Evolutionary conservation across 345 rosid genomes (phyloP).

Genomic region (Passiflora organensis): DNA sequence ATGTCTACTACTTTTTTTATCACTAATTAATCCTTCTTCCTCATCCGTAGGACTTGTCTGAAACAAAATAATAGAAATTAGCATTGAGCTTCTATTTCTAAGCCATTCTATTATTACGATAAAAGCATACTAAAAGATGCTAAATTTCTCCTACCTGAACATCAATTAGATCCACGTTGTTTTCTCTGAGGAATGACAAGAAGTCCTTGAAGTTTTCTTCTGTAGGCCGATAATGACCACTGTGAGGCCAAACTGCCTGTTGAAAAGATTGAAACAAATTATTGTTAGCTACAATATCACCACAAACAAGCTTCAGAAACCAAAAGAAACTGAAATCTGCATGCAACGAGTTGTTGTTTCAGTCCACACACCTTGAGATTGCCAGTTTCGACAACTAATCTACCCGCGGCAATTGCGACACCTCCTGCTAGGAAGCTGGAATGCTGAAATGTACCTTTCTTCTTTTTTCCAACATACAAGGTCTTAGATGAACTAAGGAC

Average conservation of each 20-base stretch:
- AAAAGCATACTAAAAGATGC: neutral
- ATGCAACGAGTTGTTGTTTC: neutral
- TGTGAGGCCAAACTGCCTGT: conserved; percentile 97
- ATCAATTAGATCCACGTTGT: conserved; percentile 67
- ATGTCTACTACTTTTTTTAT: conserved; percentile 46
- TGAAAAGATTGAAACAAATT: conserved; percentile 4
- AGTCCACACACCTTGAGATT: conserved; percentile 44
- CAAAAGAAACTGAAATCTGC: too few species aligned
- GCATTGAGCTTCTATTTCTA: neutral
- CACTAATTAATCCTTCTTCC: conserved; percentile 31
- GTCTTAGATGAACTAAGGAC: conserved; percentile 74
- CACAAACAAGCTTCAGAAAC: neutral
- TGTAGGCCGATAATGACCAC: conserved; percentile 95
- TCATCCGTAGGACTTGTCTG: conserved; percentile 74
- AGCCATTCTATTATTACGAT: neutral
- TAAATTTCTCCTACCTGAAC: conserved; percentile 49
- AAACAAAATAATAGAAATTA: conserved; percentile 21
- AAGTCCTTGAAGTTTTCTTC: conserved; percentile 76
- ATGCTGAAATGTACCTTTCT: conserved; percentile 80
- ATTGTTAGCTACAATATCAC: conserved; percentile 11
- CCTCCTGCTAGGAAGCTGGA: conserved; percentile 97
- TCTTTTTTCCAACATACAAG: conserved; percentile 74
- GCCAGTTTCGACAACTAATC: conserved; percentile 60
- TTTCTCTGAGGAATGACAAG: conserved; percentile 58
- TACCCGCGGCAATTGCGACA: conserved; percentile 75